Conservation (phyloP, 306 rosid genomes). For the Cucumis melo region DNA sequence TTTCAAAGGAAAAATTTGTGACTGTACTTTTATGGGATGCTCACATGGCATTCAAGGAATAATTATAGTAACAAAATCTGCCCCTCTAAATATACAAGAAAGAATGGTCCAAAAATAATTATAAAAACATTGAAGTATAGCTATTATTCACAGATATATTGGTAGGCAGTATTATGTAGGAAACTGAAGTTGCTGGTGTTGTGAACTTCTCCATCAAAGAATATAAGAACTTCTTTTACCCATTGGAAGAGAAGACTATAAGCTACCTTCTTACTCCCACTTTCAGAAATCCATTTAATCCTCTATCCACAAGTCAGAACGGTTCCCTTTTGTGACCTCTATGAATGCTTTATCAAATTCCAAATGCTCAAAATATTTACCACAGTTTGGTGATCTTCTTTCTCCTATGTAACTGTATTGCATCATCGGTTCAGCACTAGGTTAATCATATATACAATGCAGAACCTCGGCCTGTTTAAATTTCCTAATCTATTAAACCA, state of each 20-base stretch:
- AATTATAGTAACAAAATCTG: neutral
- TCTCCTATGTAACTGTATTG: neutral
- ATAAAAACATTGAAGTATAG: neutral
- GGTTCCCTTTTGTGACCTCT: neutral
- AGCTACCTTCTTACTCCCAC: neutral
- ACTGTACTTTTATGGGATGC: neutral
- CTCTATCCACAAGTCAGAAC: neutral
- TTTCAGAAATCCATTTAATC: neutral
- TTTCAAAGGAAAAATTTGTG: neutral
- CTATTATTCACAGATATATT: neutral
- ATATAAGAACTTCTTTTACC: neutral
- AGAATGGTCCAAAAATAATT: neutral
- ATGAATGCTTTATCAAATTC: neutral
- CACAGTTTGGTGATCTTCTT: neutral
- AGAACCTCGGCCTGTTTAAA: neutral
- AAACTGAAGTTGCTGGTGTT: neutral
- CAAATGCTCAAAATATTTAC: neutral
- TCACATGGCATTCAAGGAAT: neutral
- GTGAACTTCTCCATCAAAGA: neutral
- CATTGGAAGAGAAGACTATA: neutral
- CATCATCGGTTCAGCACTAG: neutral
- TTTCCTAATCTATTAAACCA: neutral
- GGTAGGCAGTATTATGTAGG: neutral
- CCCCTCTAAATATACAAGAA: neutral
- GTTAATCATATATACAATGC: conserved; percentile 4